phyloP scores from a whole-genome alignment of 179 eudicot species.

The Corrigiola litoralis region DNA sequence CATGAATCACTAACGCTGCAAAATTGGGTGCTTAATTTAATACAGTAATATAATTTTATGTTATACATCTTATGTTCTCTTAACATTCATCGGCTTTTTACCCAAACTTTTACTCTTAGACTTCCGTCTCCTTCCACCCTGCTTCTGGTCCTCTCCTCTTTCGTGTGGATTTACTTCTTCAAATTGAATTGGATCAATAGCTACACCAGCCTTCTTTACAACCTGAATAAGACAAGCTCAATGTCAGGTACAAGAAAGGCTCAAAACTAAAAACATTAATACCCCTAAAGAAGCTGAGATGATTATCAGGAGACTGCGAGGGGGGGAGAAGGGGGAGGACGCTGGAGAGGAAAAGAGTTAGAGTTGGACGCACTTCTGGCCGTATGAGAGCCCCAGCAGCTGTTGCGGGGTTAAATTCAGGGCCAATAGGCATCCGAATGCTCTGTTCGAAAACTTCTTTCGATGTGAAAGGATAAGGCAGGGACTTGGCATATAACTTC shows the following conservation, averaged over 20 bases:
- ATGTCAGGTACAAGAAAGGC: slow-evolving; percentile 7
- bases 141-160: slow-evolving; percentile 29
- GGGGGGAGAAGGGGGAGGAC: neutral
- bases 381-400: slow-evolving; percentile 66
- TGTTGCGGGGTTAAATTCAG: slow-evolving; percentile 78
- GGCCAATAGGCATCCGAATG: slow-evolving; percentile 90
- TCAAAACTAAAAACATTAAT: neutral
- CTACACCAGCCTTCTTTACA: slow-evolving; percentile 79
- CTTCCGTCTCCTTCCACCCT: slow-evolving; percentile 22
- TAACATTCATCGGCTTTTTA: slow-evolving; percentile 15
- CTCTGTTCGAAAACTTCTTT: slow-evolving; percentile 67
- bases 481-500: slow-evolving; percentile 52
- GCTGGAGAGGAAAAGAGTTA: too few relatives aligned
- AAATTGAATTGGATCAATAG: slow-evolving; percentile 66
- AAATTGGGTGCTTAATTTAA: slow-evolving; percentile 13
- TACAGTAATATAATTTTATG: neutral
- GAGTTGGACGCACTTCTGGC: slow-evolving; percentile 58
- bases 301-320: neutral
- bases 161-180: slow-evolving; percentile 57
- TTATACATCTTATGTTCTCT: slow-evolving; percentile 1
- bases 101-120: slow-evolving; percentile 22
- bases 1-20: slow-evolving; percentile 13
- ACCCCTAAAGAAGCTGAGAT: too few relatives aligned
- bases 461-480: slow-evolving; percentile 80
- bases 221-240: slow-evolving; percentile 42